Conservation (phyloP, 257 asterid genomes). For the Solanum etuberosum region DNA sequence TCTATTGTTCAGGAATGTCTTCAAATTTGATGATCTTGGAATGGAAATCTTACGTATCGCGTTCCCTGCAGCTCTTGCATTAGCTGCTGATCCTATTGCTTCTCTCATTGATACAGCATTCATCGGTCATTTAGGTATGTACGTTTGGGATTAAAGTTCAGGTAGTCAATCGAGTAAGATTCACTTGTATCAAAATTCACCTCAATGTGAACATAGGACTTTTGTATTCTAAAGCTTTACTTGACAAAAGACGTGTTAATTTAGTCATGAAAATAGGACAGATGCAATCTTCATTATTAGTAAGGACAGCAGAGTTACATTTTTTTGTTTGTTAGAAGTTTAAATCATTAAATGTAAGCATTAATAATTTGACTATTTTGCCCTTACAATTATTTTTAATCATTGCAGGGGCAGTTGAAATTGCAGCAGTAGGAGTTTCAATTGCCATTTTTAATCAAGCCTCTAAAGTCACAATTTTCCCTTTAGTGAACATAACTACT, state of each 20-base stretch:
- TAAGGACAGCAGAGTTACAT: too few relatives aligned
- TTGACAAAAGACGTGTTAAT: neutral
- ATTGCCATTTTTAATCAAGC: slow-evolving; percentile 85
- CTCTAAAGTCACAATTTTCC: slow-evolving; percentile 79
- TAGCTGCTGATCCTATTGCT: slow-evolving; percentile 96
- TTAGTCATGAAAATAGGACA: neutral
- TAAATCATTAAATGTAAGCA: neutral
- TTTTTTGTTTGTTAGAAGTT: neutral
- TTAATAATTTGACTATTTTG: neutral
- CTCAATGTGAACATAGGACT: neutral
- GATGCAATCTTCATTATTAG: neutral
- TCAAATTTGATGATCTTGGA: slow-evolving; percentile 68
- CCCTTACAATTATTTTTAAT: neutral
- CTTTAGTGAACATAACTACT: slow-evolving; percentile 90
- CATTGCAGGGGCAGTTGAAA: slow-evolving; percentile 60
- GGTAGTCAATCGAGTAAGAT: neutral
- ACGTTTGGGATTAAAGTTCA: slow-evolving; percentile 13
- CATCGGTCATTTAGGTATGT: slow-evolving; percentile 78
- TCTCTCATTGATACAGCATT: slow-evolving; percentile 82
- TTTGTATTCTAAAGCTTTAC: neutral
- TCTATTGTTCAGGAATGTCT: slow-evolving; percentile 28
- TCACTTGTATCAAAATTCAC: neutral
- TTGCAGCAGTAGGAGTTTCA: slow-evolving; percentile 86
- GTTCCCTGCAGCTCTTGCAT: slow-evolving; percentile 83
- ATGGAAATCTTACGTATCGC: slow-evolving; percentile 67